A percentile compares a stretch with the other conserved stretches of the same genome.
Conservation (phyloP, 2,329 filamentous ascomycete species). For the Neopestalotiopsis rosae region DNA sequence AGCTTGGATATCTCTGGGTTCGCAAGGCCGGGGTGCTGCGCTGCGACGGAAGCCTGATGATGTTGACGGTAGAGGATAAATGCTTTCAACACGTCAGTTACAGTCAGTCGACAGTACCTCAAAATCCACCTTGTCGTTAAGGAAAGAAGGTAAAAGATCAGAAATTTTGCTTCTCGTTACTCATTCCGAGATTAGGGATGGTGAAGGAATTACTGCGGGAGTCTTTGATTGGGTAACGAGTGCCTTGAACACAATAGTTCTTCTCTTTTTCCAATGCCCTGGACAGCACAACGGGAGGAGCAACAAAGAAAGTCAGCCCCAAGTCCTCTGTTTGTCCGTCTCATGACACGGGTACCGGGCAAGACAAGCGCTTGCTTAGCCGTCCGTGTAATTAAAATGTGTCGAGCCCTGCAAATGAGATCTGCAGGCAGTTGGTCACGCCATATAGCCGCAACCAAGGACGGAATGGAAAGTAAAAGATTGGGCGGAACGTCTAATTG, state of each 20-base stretch:
- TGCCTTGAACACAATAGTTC: conserved; percentile 18
- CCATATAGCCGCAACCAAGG: not conserved
- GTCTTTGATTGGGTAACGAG: not conserved
- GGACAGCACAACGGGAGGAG: conserved; percentile 25
- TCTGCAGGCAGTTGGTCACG: not conserved
- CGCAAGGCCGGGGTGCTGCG: conserved; percentile 83
- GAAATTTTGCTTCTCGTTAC: too few relatives aligned
- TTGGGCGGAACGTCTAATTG: not conserved
- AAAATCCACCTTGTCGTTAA: not conserved
- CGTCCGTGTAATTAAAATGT: conserved; percentile 13
- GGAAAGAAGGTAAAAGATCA: too few relatives aligned
- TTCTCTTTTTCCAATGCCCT: conserved; percentile 22
- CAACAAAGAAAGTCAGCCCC: conserved; percentile 32
- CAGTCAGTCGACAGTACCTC: not conserved
- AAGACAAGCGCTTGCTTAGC: conserved; percentile 12
- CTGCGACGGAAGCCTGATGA: conserved; percentile 82
- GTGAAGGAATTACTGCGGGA: not conserved
- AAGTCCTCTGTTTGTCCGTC: conserved; percentile 31
- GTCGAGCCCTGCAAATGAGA: not conserved
- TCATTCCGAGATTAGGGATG: too few relatives aligned
- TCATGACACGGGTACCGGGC: conserved; percentile 25
- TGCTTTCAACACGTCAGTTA: conserved; percentile 57
- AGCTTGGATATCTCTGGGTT: conserved; percentile 98
- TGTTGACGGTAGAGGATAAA: conserved; percentile 98
- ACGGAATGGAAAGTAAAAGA: not conserved